Base-by-base conservation (phyloP, 2,329 filamentous ascomycete species). In the Aspergillus caelatus region DNA sequence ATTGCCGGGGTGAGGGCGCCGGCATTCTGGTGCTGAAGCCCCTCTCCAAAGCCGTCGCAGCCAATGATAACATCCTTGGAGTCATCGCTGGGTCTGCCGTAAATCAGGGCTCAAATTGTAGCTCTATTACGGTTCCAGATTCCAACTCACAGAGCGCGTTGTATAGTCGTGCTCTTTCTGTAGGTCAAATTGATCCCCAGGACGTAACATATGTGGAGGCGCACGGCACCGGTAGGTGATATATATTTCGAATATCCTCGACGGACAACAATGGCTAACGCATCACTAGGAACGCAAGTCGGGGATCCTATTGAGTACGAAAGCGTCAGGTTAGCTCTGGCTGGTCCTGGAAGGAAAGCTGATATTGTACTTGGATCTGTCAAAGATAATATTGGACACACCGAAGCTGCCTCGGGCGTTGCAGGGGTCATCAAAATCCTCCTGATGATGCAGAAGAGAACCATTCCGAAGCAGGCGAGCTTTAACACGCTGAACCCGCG, bases 1-100 rank as follows among this genome's bases (percentile, higher is more conserved):
- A 66, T 30, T 65, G 55, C 19, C 57, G 66, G 0, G 62, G 60
- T 0, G 66, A 68, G 23, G 66, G 60, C 1, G 28, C 32, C 2
- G 64, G 39, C 1, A 7, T 36, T 4, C 52, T 68, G 1, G n/a
- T 64, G 7, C 55, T 68, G 3, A 65, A 67, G 48, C 79, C 77
- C 2, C 65, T 81, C 0, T 76, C 80, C 10, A 68, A 71, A 8
- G 80, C 83, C 62, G 77, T 72, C 84, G 67, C 77, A 84, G 11
- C 84, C 43, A 80, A 80, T 0, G 82, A 70, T 63, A 71, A 70
- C 2, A 81, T 87, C 30, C 62, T 81, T 1, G 83, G 77, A 2
- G 74, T 80, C 4, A 79, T 84, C 26, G 39, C 56, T 0, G 59
- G 56, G 14, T 61, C 70, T 1, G 66, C 63, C 0, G 55, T 74